Evolutionary conservation across 2,329 filamentous ascomycete genomes (phyloP).

Genomic region (Colletotrichum cereale): DNA sequence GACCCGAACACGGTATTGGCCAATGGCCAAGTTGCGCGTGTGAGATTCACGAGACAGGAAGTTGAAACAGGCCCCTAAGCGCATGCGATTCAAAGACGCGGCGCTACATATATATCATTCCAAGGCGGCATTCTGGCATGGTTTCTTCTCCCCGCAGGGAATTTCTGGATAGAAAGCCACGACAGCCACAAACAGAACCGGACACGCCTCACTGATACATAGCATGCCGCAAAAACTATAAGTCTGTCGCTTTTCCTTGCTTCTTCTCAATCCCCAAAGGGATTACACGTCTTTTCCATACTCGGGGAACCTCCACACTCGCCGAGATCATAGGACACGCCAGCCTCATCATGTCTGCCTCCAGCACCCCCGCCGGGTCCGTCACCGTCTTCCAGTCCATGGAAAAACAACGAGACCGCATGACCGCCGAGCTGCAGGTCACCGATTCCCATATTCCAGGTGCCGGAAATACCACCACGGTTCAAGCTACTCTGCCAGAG

Average conservation of each 20-base stretch:
- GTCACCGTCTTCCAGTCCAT: neutral
- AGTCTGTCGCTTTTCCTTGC: neutral
- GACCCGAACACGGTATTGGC: neutral
- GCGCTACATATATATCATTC: too few species aligned
- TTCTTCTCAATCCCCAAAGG: neutral
- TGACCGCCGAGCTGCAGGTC: neutral
- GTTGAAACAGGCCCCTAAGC: too few species aligned
- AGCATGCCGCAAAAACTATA: neutral
- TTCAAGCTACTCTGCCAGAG: conserved; percentile 14
- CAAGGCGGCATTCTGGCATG: neutral
- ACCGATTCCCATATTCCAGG: neutral
- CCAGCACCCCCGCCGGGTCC: neutral
- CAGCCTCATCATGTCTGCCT: neutral
- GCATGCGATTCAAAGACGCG: conserved; percentile 4
- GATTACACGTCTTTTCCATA: neutral
- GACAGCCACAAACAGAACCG: neutral
- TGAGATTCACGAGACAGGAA: neutral
- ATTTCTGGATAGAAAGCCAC: neutral
- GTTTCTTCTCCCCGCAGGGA: neutral
- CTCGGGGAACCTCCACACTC: too few species aligned
- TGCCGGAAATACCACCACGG: neutral
- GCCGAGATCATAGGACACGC: neutral
- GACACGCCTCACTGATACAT: neutral
- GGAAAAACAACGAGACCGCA: neutral
- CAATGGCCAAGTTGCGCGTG: neutral